phyloP scores from a whole-genome alignment of 2,329 filamentous ascomycete species.

The Botryotinia calthae region DNA sequence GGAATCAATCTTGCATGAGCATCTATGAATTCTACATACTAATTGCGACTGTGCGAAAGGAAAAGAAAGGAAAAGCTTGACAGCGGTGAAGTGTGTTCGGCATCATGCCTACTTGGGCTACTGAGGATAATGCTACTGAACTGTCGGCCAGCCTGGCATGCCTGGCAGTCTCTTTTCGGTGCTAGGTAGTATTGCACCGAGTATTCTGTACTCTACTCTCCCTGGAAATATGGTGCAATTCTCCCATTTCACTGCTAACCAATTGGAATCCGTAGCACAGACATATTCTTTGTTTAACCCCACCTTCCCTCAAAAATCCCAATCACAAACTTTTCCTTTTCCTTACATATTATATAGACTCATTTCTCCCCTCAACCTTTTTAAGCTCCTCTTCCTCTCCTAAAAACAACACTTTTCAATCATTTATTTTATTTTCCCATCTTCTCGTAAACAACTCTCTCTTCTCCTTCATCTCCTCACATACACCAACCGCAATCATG shows the following conservation, averaged over 20 bases:
- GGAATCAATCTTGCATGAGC: neutral
- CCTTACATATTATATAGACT: conserved; percentile 1
- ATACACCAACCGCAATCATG: conserved; percentile 67
- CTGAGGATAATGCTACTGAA: neutral
- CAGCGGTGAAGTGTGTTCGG: neutral
- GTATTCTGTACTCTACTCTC: neutral
- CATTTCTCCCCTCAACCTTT: conserved; percentile 35
- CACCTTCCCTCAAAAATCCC: conserved; percentile 15
- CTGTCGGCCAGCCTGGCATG: neutral
- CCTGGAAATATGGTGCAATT: conserved; percentile 9
- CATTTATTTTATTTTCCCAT: conserved; percentile 38
- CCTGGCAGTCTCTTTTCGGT: neutral
- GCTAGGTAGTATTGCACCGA: neutral
- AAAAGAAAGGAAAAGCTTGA: neutral
- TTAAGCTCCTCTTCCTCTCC: conserved; percentile 44
- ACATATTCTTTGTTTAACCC: conserved; percentile 19
- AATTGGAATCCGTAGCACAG: conserved; percentile 6
- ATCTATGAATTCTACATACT: neutral
- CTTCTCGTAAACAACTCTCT: conserved; percentile 44
- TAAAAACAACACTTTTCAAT: conserved; percentile 52
- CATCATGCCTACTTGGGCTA: neutral
- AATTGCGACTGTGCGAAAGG: neutral
- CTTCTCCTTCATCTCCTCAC: conserved; percentile 54
- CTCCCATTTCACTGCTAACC: neutral
- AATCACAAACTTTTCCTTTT: conserved; percentile 19